phyloP scores from a whole-genome alignment of 75 land plant species.

The Pinus tabuliformis region DNA sequence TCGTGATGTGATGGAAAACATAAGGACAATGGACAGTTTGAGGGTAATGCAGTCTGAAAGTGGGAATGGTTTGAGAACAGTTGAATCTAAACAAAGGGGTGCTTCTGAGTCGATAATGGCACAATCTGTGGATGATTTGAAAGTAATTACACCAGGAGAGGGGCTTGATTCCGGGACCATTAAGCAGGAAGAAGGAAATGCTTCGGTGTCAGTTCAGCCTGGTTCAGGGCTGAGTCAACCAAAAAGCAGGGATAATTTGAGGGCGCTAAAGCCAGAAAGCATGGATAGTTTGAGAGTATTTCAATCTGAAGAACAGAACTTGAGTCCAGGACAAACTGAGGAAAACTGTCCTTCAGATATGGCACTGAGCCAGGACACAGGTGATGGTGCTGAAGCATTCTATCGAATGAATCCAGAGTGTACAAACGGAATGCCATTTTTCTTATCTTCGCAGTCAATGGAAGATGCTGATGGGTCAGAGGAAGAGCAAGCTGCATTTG shows the following conservation, averaged over 20 bases:
- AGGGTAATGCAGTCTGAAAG: background rate
- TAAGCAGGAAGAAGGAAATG: background rate
- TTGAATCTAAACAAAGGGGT: background rate
- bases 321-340: conserved; percentile 10
- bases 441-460: conserved; percentile 5
- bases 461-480: conserved; percentile 63
- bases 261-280: background rate
- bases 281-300: conserved; percentile 2
- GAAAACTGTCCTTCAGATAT: conserved; percentile 2
- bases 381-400: conserved; percentile 11
- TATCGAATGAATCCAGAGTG: conserved; percentile 2
- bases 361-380: conserved; percentile 10
- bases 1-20: background rate
- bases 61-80: background rate
- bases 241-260: background rate
- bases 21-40: background rate
- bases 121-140: background rate
- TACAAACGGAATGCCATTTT: background rate
- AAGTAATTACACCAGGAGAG: background rate
- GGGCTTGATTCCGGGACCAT: background rate
- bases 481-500: conserved; percentile 73
- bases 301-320: conserved; percentile 8
- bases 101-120: background rate
- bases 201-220: background rate
- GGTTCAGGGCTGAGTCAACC: background rate